Evolutionary conservation across 129 eudicot genomes (phyloP), one percentile per base, ranked within the genome.

Genomic region (Erigeron canadensis): DNA sequence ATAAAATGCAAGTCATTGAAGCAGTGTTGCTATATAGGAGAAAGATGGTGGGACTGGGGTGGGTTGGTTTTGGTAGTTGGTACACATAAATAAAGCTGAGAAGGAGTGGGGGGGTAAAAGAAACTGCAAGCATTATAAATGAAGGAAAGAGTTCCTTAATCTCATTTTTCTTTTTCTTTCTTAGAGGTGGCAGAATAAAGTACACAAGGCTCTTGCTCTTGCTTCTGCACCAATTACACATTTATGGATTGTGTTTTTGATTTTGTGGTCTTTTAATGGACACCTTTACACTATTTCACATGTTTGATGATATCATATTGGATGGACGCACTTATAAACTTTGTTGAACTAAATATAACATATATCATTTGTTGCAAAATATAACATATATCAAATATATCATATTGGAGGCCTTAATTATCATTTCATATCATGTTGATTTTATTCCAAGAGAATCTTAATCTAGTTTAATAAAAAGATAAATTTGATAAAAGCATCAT

Each of bases 191-290:
- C 71, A 48, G 78, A 74, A 63, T 63, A 74, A 72, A 63, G 78
- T 63, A 63, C 71, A 50, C n/a, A n/a, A n/a, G 21, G 28, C 71
- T 50, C 65, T 21, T 71, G 28, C 71, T 50, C 65, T 21, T 71
- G 75, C 75, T 22, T 57, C 56, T 71, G 75, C 56, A 71, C 43
- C 21, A 39, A 67, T 51, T 74, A 38, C 63, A 74, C 34, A 28
- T 28, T 43, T 50, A 21, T 74, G 64, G 65, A 64, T 74, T 40
- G 55, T 73, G 77, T 61, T 73, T 46, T 70, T 39, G 71, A 74
- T 64, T 74, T 63, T 63, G 43, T 74, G 10, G 75, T 71, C 70
- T 73, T 62, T 61, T 60, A 61, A 62, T n/a, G 69, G 70, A 28
- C 19, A 70, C 77, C 47, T 73, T 73, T 61, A 62, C 23, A 48